Base-by-base conservation (phyloP, 2,329 filamentous ascomycete species). In the Pseudopyricularia javanii region DNA sequence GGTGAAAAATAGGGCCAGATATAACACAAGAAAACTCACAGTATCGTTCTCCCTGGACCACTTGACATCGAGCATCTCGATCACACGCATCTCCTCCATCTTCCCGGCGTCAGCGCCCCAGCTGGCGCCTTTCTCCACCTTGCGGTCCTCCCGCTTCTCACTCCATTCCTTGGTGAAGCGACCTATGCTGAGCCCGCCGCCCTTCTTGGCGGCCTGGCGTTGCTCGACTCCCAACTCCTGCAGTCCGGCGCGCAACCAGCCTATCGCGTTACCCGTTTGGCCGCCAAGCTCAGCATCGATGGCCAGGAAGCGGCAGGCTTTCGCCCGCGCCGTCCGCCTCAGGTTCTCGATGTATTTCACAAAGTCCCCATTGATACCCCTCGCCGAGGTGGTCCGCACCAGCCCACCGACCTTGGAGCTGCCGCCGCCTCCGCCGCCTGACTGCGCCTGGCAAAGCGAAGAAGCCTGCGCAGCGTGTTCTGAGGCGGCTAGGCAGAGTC, bases 41-140 rank as follows among this genome's bases (percentile, higher is more conserved):
- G 88, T 95, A 66, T 96, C 89, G 63, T 98, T 98, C 68, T 90
- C 82, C 70, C 90, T 93, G 56, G 80, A 82, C 91, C 93, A 96
- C 65, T 95, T 96, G 35, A 75, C 77, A 60, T 94, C 80, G 33
- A 98, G 71, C 82, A 93, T 88, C 60, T 93, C 87, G 51, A 96
- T 75, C 2, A 97, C 85, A 53, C 90, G 77, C 2, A 77, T 82
- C 68, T 98, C 93, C 65, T 97, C 93, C 17, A 88, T 69, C 60
- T 80, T 84, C 1, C 93, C 91, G 0, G 85, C 91, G 68, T 96
- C 91, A 47, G 83, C 74, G 0, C 91, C 91, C 88, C 88, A 93
- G 28, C 72, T 73, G 1, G 73, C 70, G 47, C 81, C 85, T 63
- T 81, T 89, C 59, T 91, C 88, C 26, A 95, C 76, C 59, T 81